These are phyloP conservation scores for Pseudogymnoascus sp. DNA, from an alignment of 2,329 filamentous ascomycete genomes.

Conservation along the genomic window DNA sequence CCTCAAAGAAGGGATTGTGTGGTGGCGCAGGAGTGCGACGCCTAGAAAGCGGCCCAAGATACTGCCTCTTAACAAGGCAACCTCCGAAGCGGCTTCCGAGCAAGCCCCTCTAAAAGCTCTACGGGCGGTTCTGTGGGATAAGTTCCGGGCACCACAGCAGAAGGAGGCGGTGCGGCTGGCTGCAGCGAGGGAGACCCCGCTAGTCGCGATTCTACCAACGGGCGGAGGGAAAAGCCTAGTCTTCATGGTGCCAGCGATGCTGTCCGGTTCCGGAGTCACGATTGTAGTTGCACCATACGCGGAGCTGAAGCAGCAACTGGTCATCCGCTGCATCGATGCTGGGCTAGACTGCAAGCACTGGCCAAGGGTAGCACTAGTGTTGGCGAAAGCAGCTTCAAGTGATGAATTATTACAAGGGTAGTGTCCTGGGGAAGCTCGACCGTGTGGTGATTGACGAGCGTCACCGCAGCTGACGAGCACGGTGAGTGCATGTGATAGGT, in stretches of 20 bases:
- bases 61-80: not conserved
- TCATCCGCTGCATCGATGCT: not conserved
- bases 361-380: constrained; percentile 7
- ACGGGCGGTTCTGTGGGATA: not conserved
- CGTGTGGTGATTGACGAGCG: no score
- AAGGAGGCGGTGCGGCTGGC: not conserved
- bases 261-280: not conserved
- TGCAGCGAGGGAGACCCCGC: not conserved
- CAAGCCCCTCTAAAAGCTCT: not conserved
- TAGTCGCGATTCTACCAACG: constrained; percentile 8
- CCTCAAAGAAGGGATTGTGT: not conserved
- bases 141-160: not conserved
- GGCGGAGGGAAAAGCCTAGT: constrained; percentile 11
- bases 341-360: constrained; percentile 5
- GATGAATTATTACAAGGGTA: no score
- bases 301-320: not conserved
- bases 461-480: no score
- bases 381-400: no score
- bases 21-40: not conserved
- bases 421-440: no score
- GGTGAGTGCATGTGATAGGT: no score
- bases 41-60: no score
- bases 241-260: constrained; percentile 11
- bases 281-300: constrained; percentile 7
- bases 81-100: not conserved